phyloP scores from a whole-genome alignment of 331 rosid genomes.

The Quercus tomentella region DNA sequence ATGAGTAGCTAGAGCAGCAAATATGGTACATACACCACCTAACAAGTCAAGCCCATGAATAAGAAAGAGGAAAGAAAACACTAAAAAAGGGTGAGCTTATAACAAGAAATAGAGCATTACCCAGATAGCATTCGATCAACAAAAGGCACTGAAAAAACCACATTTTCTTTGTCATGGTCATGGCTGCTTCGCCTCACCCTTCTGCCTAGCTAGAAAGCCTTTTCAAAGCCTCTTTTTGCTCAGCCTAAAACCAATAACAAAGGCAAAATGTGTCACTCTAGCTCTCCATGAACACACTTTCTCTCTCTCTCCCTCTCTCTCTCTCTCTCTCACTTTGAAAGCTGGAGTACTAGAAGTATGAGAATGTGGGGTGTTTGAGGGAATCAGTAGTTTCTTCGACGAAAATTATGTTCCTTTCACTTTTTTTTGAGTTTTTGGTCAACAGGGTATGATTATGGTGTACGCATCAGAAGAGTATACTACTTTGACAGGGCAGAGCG shows the following conservation, averaged over 20 bases:
- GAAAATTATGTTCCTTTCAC: constrained; percentile 35
- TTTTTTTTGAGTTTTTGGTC: constrained; percentile 6
- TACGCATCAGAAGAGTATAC: constrained; percentile 50
- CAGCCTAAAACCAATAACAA: neutral
- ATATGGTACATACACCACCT: neutral
- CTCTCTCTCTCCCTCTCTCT: neutral
- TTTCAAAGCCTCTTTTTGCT: neutral
- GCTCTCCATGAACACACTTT: neutral
- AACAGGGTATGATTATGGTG: constrained; percentile 26
- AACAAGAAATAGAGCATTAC: constrained; percentile 36
- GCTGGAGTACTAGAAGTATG: neutral
- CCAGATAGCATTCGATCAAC: constrained; percentile 42
- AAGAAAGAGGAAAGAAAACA: neutral
- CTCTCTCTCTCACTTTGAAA: neutral
- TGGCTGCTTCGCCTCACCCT: neutral
- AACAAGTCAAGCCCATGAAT: neutral
- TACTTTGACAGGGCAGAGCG: constrained; percentile 32
- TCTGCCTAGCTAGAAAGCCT: neutral
- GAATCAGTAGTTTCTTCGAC: constrained; percentile 75
- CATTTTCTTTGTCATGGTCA: constrained; percentile 38
- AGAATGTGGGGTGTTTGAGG: constrained; percentile 4
- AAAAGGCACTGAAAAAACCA: constrained; percentile 44
- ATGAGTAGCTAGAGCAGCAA: neutral
- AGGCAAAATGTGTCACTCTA: neutral
- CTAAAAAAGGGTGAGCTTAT: neutral